phyloP scores from a whole-genome alignment of 345 rosid species.

The Linum usitatissimum region DNA sequence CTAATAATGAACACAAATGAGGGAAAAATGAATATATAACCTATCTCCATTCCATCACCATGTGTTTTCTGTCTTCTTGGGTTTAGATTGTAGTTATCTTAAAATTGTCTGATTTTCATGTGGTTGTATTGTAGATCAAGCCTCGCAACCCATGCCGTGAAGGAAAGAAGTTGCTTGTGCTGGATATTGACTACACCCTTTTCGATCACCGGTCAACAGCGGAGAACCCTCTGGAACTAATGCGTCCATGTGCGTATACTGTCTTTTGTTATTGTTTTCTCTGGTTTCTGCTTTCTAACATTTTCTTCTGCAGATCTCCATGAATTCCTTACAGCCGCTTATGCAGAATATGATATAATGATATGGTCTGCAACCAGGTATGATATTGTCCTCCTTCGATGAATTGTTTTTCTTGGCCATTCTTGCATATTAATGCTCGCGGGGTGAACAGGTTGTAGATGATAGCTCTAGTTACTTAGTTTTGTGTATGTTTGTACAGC shows the following conservation, averaged over 20 bases:
- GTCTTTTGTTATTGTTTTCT: neutral
- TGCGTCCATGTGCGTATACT: constrained; percentile 75
- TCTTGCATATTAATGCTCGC: neutral
- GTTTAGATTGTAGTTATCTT: too few relatives aligned
- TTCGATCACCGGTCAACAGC: constrained; percentile 94
- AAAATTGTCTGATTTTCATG: neutral
- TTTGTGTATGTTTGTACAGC: constrained; percentile 29
- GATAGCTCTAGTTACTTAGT: neutral
- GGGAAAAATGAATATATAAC: too few relatives aligned
- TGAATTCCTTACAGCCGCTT: constrained; percentile 87
- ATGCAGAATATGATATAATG: constrained; percentile 86
- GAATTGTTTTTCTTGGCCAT: neutral
- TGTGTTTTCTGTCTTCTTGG: constrained; percentile 8
- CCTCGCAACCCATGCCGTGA: constrained; percentile 61
- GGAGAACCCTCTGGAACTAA: constrained; percentile 79
- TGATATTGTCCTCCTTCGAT: neutral
- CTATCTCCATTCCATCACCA: neutral
- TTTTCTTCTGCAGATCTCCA: constrained; percentile 62
- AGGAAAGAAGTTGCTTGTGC: constrained; percentile 85
- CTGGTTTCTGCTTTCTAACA: constrained; percentile 1
- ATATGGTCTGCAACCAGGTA: constrained; percentile 98
- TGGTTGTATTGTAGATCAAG: constrained; percentile 39
- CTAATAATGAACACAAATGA: too few relatives aligned
- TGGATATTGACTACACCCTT: constrained; percentile 91
- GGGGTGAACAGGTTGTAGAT: neutral